Evolutionary conservation across 345 rosid genomes (phyloP), one percentile per base, ranked within the genome.

Genomic region (Aquilaria yunnanensis): DNA sequence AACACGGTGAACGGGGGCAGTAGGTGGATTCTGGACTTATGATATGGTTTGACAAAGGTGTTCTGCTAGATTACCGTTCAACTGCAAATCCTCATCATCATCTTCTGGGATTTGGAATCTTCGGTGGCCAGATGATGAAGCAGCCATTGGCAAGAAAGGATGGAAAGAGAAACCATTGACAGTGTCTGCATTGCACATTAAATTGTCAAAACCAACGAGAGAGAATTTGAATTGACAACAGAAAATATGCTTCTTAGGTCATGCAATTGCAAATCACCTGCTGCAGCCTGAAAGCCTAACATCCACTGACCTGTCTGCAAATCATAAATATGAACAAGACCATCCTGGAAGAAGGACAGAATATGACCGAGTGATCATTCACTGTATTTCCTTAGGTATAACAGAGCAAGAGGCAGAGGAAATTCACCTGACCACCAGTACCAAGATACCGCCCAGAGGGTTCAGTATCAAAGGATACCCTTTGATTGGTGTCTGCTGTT

Each of bases 61-160:
- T 49, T 43, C 32, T 1, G 6, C 54, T 33, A 47, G 54, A 54
- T 37, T 78, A 86, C 90, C 93, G 57, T 67, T 77, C 69, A 90
- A 30, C 47, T 61, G 70, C 67, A 72, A 74, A 16, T 71, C 63
- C 51, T 72, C 80, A 29, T 65, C 60, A 50, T 64, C 80, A 4
- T 74, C 90, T 67, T 82, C 86, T 0, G 89, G 92, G 68, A 59
- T 61, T 64, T 81, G 70, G 45, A 81, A 94, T 59, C 97, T 78
- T 56, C 99, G 78, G 67, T 94, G 97, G 34, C 99, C 99, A 4
- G 99, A 94, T 23, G 99, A 83, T 57, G 97, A 76, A 67, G 89
- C 89, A 59, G 99, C 97, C 93, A 88, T 81, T 59, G 97, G 96
- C 69, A 90, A 81, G 62, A 73, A 85, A 2, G 98, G 98, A 62